phyloP scores from a whole-genome alignment of 2,329 filamentous ascomycete species.

The Rhynchosporium secalis region DNA sequence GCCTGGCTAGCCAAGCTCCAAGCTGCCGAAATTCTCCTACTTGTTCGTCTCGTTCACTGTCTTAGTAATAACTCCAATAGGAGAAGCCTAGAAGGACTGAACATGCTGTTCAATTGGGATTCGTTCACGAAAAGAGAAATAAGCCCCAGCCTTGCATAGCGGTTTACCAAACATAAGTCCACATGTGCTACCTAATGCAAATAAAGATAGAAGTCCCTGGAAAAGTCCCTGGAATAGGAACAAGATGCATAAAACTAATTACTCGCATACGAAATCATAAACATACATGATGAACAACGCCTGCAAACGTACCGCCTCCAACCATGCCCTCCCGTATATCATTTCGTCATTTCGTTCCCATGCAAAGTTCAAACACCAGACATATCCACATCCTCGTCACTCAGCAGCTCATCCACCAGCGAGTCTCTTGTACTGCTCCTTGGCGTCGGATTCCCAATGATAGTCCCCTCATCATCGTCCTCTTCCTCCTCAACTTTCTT shows the following conservation, averaged over 20 bases:
- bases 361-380: conserved; percentile 20
- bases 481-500: conserved; percentile 45
- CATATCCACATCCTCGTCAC: conserved; percentile 38
- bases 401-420: conserved; percentile 36
- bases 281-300: not conserved
- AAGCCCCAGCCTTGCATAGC: too few species aligned
- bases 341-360: conserved; percentile 12
- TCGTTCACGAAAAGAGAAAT: too few species aligned
- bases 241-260: conserved; percentile 14
- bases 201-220: not conserved
- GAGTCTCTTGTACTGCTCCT: conserved; percentile 26
- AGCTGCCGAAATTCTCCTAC: too few species aligned
- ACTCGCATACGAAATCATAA: not conserved
- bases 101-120: too few species aligned
- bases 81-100: too few species aligned
- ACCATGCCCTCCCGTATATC: not conserved
- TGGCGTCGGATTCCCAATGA: conserved; percentile 18
- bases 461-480: conserved; percentile 29
- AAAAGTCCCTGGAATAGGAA: not conserved
- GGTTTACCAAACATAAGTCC: too few species aligned
- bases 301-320: conserved; percentile 6
- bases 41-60: too few species aligned
- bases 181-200: not conserved
- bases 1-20: too few species aligned
- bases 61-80: too few species aligned